phyloP scores from a whole-genome alignment of 2,329 filamentous ascomycete species.

The Geosmithia morbida region DNA sequence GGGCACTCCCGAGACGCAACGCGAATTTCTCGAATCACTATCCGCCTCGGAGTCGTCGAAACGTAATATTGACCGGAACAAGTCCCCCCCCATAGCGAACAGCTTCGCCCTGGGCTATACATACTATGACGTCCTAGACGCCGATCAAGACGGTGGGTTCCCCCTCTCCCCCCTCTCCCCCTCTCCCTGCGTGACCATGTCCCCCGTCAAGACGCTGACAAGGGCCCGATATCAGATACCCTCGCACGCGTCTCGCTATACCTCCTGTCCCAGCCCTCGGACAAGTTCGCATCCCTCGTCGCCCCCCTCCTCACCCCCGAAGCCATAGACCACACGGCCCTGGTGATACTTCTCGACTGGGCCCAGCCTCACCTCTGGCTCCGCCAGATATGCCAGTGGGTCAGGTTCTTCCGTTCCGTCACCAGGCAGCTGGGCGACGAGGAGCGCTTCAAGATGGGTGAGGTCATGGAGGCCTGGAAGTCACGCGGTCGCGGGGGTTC shows the following conservation, averaged over 20 bases:
- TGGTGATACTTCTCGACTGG: constrained; percentile 93
- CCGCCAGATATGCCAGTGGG: constrained; percentile 77
- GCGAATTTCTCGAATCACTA: constrained; percentile 62
- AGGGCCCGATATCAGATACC: constrained; percentile 43
- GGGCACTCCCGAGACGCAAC: constrained; percentile 68
- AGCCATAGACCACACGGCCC: constrained; percentile 71
- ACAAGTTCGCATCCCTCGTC: constrained; percentile 69
- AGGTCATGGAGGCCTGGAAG: constrained; percentile 68
- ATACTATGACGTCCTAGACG: constrained; percentile 86
- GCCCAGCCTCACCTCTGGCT: constrained; percentile 88
- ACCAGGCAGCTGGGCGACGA: constrained; percentile 60
- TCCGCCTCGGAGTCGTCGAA: constrained; percentile 37
- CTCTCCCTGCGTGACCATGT: too few species aligned
- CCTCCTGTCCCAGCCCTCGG: constrained; percentile 72
- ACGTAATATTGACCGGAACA: constrained; percentile 40
- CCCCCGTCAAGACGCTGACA: background rate
- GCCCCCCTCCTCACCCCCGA: constrained; percentile 72
- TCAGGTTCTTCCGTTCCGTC: constrained; percentile 66
- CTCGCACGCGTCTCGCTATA: constrained; percentile 82
- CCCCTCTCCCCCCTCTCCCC: too few species aligned
- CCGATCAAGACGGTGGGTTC: constrained; percentile 69
- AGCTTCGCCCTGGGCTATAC: constrained; percentile 88
- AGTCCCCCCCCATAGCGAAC: constrained; percentile 71
- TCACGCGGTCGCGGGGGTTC: constrained; percentile 56
- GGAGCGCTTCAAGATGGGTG: constrained; percentile 72